Evolutionary conservation across 139 green algal genomes (phyloP), one percentile per base, ranked within the genome.

Genomic region (Tetraselmis chui): DNA sequence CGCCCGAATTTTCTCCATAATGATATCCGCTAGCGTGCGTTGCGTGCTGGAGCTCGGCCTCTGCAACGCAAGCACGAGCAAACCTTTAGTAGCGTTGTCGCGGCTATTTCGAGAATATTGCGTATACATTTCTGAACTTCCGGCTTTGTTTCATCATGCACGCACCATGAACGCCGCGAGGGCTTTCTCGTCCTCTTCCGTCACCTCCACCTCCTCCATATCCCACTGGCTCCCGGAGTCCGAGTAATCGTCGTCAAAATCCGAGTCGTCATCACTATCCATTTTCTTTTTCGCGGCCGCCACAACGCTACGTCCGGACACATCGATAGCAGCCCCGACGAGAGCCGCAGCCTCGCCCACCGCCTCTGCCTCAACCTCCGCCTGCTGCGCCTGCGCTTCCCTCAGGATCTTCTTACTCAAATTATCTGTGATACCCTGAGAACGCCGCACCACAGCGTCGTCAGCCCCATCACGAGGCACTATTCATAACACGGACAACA

Each of bases 21-120:
- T 96, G 32, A 98, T 85, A 83, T 98, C 97, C 1, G 92, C 90
- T 31, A 99, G 85, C 5, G 92, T 95, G 26, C 85, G 83, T 80
- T 95, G 91, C 82, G 25, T 83, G 81, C 74, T 89, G 79, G 1
- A 24, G 67, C 22, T 77, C 81, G 30, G 81, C 88, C 1, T 81
- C 79, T 11, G 45, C 45, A 30, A 28, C 23, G 25, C 30, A 79
- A 26, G 77, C 30, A 59, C 0, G n/a, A n/a, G n/a, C n/a, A n/a
- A n/a, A n/a, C n/a, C n/a, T n/a, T n/a, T n/a, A n/a, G n/a, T n/a
- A n/a, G n/a, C n/a, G n/a, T n/a, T n/a, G n/a, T n/a, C n/a, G n/a
- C n/a, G n/a, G 1, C 2, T 26, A 80, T 2, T 24, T 32, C 59
- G 59, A 67, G 1, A 32, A n/a, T 28, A 75, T 25, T 0, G 2